A percentile compares a stretch with the other conserved stretches of the same genome.
These are phyloP conservation scores for Fusarium algeriense DNA, from an alignment of 2,329 filamentous ascomycete species.

Conservation along the genomic window DNA sequence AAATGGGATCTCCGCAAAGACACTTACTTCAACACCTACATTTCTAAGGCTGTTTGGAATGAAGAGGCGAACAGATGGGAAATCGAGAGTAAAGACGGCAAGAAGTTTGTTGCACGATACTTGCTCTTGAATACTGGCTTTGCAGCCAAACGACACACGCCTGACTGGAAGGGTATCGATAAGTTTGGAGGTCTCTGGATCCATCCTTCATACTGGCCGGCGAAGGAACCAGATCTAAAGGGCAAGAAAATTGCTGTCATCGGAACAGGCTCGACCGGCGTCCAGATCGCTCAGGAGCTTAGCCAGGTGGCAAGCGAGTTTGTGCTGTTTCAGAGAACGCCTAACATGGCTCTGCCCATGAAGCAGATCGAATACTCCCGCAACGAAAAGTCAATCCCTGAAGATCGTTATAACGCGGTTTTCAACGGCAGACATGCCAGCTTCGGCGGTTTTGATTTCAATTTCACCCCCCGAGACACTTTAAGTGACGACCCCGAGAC, in stretches of 20 bases:
- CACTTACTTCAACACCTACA: constrained; percentile 52
- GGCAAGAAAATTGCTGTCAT: neutral
- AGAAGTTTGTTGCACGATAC: neutral
- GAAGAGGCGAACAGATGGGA: neutral
- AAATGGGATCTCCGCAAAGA: constrained; percentile 17
- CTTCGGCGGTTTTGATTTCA: neutral
- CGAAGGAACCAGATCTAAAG: neutral
- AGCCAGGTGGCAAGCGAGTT: neutral
- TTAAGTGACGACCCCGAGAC: neutral
- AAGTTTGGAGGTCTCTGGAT: neutral
- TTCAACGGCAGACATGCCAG: neutral
- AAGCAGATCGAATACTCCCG: neutral
- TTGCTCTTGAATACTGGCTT: neutral
- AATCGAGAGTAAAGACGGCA: neutral
- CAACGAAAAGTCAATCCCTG: accelerated
- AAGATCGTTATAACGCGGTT: neutral
- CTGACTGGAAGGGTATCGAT: neutral
- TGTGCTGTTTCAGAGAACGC: neutral
- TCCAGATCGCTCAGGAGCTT: neutral
- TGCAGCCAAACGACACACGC: neutral
- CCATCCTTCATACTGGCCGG: neutral
- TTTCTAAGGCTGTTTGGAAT: constrained; percentile 40
- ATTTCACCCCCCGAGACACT: neutral
- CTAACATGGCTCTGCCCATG: neutral
- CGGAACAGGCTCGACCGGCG: neutral